Percentiles rank a stretch among this genome's conserved stretches.
phyloP scores from a whole-genome alignment of 805 yeast species.

The Barnettozyma sucrosica region DNA sequence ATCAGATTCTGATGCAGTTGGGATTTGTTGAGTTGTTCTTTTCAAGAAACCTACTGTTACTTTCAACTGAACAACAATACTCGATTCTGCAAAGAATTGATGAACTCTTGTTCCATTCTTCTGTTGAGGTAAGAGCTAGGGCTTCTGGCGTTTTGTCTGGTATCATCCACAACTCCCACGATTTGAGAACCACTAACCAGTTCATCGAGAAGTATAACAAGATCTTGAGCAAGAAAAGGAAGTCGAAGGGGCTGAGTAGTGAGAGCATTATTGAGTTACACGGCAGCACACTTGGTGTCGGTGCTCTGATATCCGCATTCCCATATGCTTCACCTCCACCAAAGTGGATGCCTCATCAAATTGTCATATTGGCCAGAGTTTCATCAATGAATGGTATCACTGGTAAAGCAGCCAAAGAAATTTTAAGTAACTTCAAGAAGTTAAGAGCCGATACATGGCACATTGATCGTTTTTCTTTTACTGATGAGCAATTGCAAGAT shows the following conservation, averaged over 20 bases:
- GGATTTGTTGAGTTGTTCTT: slow-evolving; percentile 66
- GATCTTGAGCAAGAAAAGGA: slow-evolving; percentile 24
- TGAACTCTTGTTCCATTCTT: slow-evolving; percentile 50
- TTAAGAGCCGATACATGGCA: slow-evolving; percentile 96
- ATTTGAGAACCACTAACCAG: slow-evolving; percentile 35
- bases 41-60: slow-evolving; percentile 56
- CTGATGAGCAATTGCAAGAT: slow-evolving; percentile 76
- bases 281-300: slow-evolving; percentile 84
- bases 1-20: slow-evolving; percentile 63
- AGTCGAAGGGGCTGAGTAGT: slow-evolving; percentile 30
- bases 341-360: slow-evolving; percentile 71
- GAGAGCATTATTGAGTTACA: slow-evolving; percentile 52
- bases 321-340: slow-evolving; percentile 93
- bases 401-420: slow-evolving; percentile 79
- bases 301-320: slow-evolving; percentile 83
- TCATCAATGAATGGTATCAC: slow-evolving; percentile 72
- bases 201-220: slow-evolving; percentile 31
- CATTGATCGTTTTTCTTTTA: slow-evolving; percentile 70
- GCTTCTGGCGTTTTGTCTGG: slow-evolving; percentile 76
- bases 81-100: slow-evolving; percentile 47
- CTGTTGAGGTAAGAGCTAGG: slow-evolving; percentile 67
- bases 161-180: slow-evolving; percentile 51
- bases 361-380: slow-evolving; percentile 63
- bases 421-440: slow-evolving; percentile 80
- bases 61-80: slow-evolving; percentile 42